These are phyloP conservation scores for Zasmidium angulare DNA, from an alignment of 2,329 filamentous ascomycete species.

Conservation along the genomic window DNA sequence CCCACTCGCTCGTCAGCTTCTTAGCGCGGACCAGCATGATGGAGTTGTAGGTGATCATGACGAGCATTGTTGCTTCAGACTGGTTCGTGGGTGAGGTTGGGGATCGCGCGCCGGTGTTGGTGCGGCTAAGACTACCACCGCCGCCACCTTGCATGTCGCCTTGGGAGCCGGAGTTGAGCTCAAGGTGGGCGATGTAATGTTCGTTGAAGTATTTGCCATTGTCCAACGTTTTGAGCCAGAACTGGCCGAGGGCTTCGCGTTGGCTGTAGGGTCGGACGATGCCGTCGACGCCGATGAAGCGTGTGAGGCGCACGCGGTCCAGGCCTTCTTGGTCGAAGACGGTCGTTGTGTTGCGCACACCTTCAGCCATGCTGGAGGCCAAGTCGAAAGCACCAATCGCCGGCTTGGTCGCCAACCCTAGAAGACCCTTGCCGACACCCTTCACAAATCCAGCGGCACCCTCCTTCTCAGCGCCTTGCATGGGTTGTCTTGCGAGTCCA, in stretches of 20 bases:
- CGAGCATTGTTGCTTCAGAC: conserved; percentile 63
- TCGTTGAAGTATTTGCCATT: conserved; percentile 98
- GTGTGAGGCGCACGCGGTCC: conserved; percentile 88
- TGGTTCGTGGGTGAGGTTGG: conserved; percentile 15
- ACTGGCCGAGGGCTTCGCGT: conserved; percentile 92
- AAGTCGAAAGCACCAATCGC: conserved; percentile 96
- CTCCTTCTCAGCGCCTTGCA: conserved; percentile 95
- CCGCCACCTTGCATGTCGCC: conserved; percentile 53
- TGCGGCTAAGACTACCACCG: conserved; percentile 1
- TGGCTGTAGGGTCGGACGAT: conserved; percentile 93
- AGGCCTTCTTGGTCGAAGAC: conserved; percentile 95
- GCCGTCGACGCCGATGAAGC: conserved; percentile 88
- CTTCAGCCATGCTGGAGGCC: conserved; percentile 94
- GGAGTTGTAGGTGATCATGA: conserved; percentile 57
- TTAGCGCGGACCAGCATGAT: conserved; percentile 90
- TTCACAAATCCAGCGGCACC: conserved; percentile 94
- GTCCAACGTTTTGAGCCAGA: conserved; percentile 97
- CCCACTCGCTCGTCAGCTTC: conserved; percentile 88
- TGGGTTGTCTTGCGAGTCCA: conserved; percentile 85
- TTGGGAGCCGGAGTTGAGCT: conserved; percentile 69
- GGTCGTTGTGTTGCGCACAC: conserved; percentile 96
- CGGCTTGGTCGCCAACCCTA: conserved; percentile 94
- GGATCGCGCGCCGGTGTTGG: conserved; percentile 14
- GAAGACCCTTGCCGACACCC: conserved; percentile 89
- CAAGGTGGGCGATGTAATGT: conserved; percentile 92